These are phyloP conservation scores for Tricharina praecox DNA, from an alignment of 495 filamentous ascomycete genomes.

Conservation along the genomic window DNA sequence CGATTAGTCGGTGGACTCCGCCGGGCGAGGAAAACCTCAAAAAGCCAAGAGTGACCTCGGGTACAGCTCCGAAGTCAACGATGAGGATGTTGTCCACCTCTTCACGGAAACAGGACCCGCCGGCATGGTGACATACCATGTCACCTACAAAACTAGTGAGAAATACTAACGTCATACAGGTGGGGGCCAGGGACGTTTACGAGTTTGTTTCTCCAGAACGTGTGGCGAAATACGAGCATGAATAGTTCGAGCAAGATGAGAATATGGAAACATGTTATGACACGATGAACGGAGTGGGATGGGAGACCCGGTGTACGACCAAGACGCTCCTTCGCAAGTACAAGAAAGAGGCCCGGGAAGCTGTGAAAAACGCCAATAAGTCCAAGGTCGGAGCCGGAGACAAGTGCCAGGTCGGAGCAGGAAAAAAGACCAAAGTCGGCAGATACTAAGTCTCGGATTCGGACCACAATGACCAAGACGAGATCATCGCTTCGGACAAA, in stretches of 20 bases:
- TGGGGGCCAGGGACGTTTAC: not conserved
- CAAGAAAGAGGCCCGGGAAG: not conserved
- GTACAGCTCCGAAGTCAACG: no score
- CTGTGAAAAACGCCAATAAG: not conserved
- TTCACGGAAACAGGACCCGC: not conserved
- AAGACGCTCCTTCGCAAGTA: not conserved
- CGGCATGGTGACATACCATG: not conserved
- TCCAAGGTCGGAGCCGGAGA: not conserved
- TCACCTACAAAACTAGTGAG: not conserved
- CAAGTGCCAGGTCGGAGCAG: no score
- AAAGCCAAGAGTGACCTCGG: no score
- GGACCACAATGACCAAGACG: no score
- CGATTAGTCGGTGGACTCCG: no score
- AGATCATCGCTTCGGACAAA: not conserved
- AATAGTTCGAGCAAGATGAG: not conserved
- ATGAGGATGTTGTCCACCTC: no score
- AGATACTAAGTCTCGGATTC: no score
- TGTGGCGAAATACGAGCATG: not conserved
- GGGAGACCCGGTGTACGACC: not conserved
- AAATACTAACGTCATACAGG: not conserved
- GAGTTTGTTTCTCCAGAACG: not conserved
- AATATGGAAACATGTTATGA: constrained; percentile 6
- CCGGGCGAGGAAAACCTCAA: no score
- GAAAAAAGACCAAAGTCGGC: not conserved
- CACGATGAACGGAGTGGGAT: not conserved